phyloP scores from a whole-genome alignment of 345 rosid genomes.

The Theobroma cacao region DNA sequence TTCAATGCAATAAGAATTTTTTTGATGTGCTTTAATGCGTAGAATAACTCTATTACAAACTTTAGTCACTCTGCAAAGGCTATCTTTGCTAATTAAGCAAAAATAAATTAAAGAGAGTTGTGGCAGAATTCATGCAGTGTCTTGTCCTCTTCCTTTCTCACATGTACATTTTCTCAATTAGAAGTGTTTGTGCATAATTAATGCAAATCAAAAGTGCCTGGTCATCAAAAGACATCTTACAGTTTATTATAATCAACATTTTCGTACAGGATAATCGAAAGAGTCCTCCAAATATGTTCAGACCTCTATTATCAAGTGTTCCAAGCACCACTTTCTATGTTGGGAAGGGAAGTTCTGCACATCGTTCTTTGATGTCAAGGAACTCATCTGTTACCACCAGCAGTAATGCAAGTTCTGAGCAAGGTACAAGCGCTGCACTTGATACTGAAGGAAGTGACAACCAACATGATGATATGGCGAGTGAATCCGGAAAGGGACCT shows the following conservation, averaged over 20 bases:
- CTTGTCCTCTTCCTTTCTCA: neutral
- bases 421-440: slow-evolving; percentile 42
- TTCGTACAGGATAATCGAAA: slow-evolving; percentile 75
- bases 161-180: neutral
- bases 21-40: neutral
- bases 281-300: slow-evolving; percentile 95
- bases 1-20: neutral
- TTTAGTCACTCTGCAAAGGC: neutral
- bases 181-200: slow-evolving; percentile 11
- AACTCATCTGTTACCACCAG: slow-evolving; percentile 71
- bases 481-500: slow-evolving; percentile 38
- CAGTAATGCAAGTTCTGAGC: slow-evolving; percentile 68
- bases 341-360: slow-evolving; percentile 63
- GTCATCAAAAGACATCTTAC: slow-evolving; percentile 7
- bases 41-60: neutral
- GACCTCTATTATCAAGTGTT: slow-evolving; percentile 96
- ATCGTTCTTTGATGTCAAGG: slow-evolving; percentile 56
- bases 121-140: neutral
- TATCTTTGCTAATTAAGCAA: neutral
- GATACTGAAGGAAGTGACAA: slow-evolving; percentile 56
- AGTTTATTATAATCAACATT: slow-evolving; percentile 19
- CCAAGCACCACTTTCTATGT: slow-evolving; percentile 80
- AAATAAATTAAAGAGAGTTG: neutral
- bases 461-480: slow-evolving; percentile 35
- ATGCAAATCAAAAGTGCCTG: neutral